Evolutionary conservation across 768 basidiomycete species (phyloP).

Genomic region (Phaeotremella fagi): DNA sequence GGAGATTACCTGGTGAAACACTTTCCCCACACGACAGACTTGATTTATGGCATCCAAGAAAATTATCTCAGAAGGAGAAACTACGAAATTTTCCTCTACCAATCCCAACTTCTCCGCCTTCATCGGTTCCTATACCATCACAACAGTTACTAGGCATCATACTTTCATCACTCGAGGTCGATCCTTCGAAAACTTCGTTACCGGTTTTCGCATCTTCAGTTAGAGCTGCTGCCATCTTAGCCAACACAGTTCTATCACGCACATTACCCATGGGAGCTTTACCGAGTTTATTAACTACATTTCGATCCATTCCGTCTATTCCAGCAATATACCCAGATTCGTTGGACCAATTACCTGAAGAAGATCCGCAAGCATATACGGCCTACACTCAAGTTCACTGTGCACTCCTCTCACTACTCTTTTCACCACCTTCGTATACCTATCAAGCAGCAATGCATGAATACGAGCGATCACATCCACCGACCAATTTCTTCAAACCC

Average conservation of each 20-base stretch:
- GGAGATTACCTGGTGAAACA: slow-evolving; percentile 42
- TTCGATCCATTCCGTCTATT: slow-evolving; percentile 20
- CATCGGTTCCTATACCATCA: slow-evolving; percentile 36
- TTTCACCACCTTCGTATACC: slow-evolving; percentile 36
- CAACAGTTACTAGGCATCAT: slow-evolving; percentile 25
- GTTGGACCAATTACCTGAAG: slow-evolving; percentile 7
- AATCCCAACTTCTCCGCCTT: slow-evolving; percentile 39
- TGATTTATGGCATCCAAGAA: slow-evolving; percentile 45
- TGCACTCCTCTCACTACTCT: slow-evolving; percentile 43
- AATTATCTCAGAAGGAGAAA: slow-evolving; percentile 36
- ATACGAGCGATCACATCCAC: background rate
- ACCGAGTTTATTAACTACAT: slow-evolving; percentile 25
- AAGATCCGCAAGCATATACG: slow-evolving; percentile 38
- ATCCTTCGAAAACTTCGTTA: slow-evolving; percentile 12
- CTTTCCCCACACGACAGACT: slow-evolving; percentile 39
- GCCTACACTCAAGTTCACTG: slow-evolving; percentile 43
- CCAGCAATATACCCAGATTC: slow-evolving; percentile 42
- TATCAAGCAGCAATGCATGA: slow-evolving; percentile 1
- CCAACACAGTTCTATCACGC: slow-evolving; percentile 42
- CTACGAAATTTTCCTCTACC: slow-evolving; percentile 44
- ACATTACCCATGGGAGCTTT: slow-evolving; percentile 42
- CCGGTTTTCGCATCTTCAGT: slow-evolving; percentile 30
- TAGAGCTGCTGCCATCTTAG: slow-evolving; percentile 43
- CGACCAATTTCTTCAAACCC: background rate
- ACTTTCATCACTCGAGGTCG: slow-evolving; percentile 20